Evolutionary conservation across 106 monocot species (phyloP), one percentile per base, ranked within the genome.

Genomic region (Alisma plantagoaquatica): DNA sequence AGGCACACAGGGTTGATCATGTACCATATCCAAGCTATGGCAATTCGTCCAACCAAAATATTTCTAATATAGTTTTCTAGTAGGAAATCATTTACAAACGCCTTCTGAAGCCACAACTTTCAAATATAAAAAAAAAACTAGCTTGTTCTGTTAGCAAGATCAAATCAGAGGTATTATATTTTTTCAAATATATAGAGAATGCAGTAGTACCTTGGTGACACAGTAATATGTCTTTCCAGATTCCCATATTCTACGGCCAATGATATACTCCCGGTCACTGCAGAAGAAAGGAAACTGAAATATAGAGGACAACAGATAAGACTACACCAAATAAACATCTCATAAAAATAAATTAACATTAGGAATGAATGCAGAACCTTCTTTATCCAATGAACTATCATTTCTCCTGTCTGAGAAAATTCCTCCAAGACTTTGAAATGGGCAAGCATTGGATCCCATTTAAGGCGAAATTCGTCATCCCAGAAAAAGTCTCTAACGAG

Each of bases 401-500:
- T 78, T 15, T 70, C 69, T 73, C 86, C 91, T 62, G 64, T 73
- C 14, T 75, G 43, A 23, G 69, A 70, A 48, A 62, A 73, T 46
- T 92, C 85, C 54, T 86, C 73, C 73, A 92, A 68, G 60, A 68
- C 65, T 46, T 86, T 76, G 59, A 53, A 73, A 35, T 82, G 65
- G 23, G 61, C 63, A 49, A 92, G 91, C 91, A 92, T 92, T 41
- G 75, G 54, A 74, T 92, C 91, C 91, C 91, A 92, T 45, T 92
- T 92, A 2, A 55, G 57, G 16, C 91, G 69, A 60, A 86, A 92
- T 48, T 81, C 85, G 59, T 81, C 86, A 51, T 92, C 91, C 91
- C 91, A 92, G 57, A 92, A 92, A 61, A 92, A 92, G 65, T 92
- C 91, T 49, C 76, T 81, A 9, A 92, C 75, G 43, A 78, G 64